Evolutionary conservation across 2,329 filamentous ascomycete species (phyloP), one percentile per base, ranked within the genome.

Genomic region (Ilyonectria sp.): DNA sequence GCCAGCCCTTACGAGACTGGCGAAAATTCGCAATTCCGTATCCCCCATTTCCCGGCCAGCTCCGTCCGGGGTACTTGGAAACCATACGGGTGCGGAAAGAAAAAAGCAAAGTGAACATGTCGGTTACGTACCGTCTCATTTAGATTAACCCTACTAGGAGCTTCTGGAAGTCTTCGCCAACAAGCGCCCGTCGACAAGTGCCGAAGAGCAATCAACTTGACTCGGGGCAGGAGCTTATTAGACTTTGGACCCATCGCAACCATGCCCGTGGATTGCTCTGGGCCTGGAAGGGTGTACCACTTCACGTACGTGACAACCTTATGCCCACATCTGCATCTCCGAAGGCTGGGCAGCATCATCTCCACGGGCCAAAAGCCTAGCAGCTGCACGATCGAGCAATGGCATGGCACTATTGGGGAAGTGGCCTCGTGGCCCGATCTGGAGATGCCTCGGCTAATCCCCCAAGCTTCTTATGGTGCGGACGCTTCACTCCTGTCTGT

Each of bases 111-210:
- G 17, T 23, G 19, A 52, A 21, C 17, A 47, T 50, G 35, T 19
- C 63, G 44, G 58, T 62, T 57, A 61, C 44, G 59, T 56, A 59
- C 49, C 53, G 52, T 60, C 61, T 67, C 63, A 67, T 55, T 40
- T 13, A 68, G 40, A 69, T 64, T 52, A 49, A 60, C 60, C 59
- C 59, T 60, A 10, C 57, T 29, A 63, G 46, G 46, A 49, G 26
- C 54, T 72, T 75, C 69, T 75, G 56, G 68, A 74, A 71, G 61
- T 56, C 59, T 71, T 68, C 43, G 54, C 56, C 55, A 60, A 52
- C 23, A 9, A 64, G 52, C 57, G 65, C 63, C 60, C 40, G 40
- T 43, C 15, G 19, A 44, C n/a, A 17, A 65, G 54, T 61, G 64
- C 65, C 57, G 50, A 55, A 19, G 26, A 46, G 33, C 53, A 57